Evolutionary conservation across 352 stramenopile genomes (phyloP), one percentile per base, ranked within the genome.

Genomic region (Pseudoperonospora humuli): DNA sequence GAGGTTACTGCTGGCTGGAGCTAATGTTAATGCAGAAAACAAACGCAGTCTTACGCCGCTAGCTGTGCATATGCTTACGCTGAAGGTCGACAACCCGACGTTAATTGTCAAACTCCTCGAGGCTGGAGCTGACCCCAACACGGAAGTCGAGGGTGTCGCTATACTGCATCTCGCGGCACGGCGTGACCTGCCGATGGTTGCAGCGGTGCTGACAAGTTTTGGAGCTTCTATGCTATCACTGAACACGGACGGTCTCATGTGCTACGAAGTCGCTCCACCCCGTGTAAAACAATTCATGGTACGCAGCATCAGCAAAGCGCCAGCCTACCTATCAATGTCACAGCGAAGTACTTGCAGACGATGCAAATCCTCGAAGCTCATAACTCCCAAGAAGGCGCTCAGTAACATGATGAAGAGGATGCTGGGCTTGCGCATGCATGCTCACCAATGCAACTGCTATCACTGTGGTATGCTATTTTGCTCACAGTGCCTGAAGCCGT

Each of bases 381-480:
- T 84, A 11, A 69, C 43, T 32, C 37, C 59, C 7, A 75, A 76
- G 41, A 76, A 74, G 27, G 47, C 55, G 37, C 26, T 86, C 6
- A 44, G 50, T 13, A 85, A 85, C 53, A 61, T 81, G 34, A 53
- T 89, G 42, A 85, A 80, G 54, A 65, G 39, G 20, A 19, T 75
- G 1, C 14, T 89, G 14, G 71, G 74, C 29, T 38, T 67, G 26
- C 58, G 60, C 17, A 46, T 78, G 52, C 54, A 58, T 11, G 52
- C 49, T 31, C 65, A 81, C 39, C 64, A 84, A 44, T 68, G 68
- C 59, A 88, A 87, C 45, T 91, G 78, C 62, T 91, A 88, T 61
- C 78, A 88, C 49, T 91, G 78, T 52, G 78, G 78, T 1, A 64
- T 87, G 39, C 52, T 91, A 18, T 91, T 81, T 40, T 91, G 78